phyloP scores from a whole-genome alignment of 352 stramenopile genomes.

The Phytophthora meadii region DNA sequence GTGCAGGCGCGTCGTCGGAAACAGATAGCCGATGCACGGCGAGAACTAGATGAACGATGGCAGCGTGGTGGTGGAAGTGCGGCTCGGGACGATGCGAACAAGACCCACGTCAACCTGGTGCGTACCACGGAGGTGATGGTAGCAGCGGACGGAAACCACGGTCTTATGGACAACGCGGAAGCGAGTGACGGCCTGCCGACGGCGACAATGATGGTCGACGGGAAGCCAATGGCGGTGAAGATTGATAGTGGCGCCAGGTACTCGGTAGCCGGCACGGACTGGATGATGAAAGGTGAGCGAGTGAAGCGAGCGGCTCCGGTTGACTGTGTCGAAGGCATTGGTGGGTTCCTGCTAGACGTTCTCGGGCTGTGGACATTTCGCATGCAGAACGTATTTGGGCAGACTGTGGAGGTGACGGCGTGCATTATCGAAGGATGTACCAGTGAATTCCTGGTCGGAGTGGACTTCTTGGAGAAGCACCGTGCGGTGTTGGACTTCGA shows the following conservation, averaged over 20 bases:
- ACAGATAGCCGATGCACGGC: no score
- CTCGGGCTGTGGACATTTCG: not conserved
- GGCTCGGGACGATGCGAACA: no score
- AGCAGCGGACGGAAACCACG: not conserved
- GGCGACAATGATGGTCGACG: not conserved
- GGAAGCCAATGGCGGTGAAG: not conserved
- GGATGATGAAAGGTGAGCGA: not conserved
- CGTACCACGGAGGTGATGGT: no score
- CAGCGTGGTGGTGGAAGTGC: no score
- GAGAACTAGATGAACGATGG: no score
- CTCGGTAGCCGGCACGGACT: not conserved
- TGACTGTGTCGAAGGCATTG: not conserved
- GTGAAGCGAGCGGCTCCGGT: not conserved
- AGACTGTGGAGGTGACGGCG: not conserved
- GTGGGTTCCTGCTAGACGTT: not conserved
- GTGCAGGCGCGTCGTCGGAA: no score
- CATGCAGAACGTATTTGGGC: not conserved
- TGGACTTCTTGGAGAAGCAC: not conserved
- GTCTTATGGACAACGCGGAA: not conserved
- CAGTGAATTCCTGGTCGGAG: not conserved
- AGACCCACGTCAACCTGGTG: no score
- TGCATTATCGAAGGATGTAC: not conserved
- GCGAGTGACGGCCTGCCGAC: not conserved
- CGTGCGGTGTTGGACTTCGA: not conserved
- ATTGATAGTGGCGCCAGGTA: not conserved